Base-by-base conservation (phyloP, 208 protist genomes). In the Strigomonas culicis region DNA sequence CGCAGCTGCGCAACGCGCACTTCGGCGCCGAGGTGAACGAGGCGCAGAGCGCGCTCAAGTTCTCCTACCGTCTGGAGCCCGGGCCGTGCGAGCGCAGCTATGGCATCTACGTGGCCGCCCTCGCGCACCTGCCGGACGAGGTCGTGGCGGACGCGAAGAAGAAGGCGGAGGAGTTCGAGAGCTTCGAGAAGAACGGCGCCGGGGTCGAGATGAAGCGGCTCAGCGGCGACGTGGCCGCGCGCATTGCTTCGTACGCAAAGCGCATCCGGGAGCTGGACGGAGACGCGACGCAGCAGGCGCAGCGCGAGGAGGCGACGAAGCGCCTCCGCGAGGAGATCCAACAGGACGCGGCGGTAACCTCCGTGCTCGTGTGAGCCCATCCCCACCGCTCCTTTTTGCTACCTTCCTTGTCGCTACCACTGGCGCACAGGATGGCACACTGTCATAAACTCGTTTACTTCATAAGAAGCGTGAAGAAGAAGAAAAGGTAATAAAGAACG, bases 11-110 rank as follows among this genome's bases (percentile, higher is more conserved):
- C 28, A 97, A 98, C 71, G 68, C 78, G 17, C 89, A 97, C 70
- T 94, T 98, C 70, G 88, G 81, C 17, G 92, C 86, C 11, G 77
- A 88, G 36, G 79, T 86, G 28, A 75, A 90, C 66, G 78, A 82
- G 44, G 71, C 66, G 4, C 78, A 71, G 10, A 82, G 78, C 24
- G 90, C 80, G 49, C 68, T 97, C 61, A 81, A 84, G 57, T 95
- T 97, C 59, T 89, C 80, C 2, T 97, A 97, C 55, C 69, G 72
- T 19, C 72, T 97, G 21, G 75, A 90, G 65, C 88, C 86, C 2
- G 93, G 93, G 0, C 86, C 94, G 4, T 97, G 90, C 68, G 84
- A 76, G 1, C 82, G 83, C n/a, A 97, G 90, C 64, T 98, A 94
- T 70, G 94, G 94, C n/a, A 60, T 98, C 30, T 90, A 97, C 77